Evolutionary conservation across 106 monocot species (phyloP), one percentile per base, ranked within the genome.

Genomic region (Dendrobium huoshanense): DNA sequence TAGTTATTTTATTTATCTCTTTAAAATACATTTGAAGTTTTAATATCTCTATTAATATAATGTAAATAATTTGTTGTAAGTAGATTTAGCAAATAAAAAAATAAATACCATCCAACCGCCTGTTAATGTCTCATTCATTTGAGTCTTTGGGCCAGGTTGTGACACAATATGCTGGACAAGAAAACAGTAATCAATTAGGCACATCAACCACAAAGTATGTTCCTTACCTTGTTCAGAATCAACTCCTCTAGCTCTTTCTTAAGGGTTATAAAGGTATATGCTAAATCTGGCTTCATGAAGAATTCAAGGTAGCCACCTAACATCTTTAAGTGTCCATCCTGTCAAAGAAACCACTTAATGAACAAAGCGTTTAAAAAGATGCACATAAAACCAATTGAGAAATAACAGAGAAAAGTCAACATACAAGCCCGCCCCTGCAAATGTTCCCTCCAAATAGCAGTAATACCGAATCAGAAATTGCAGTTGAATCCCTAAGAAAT

Each of bases 291-390:
- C 29, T 83, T 90, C 99, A 99, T 99, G 83, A 99, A 99, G 72
- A 99, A 99, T 41, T 99, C 99, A 79, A 99, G 73, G 80, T 99
- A 99, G 76, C 99, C 99, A 19, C 91, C 99, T 44, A 99, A 82
- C 99, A 99, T 99, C 80, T 99, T 99, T 77, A 99, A 85, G 72
- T 99, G 99, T 40, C 99, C 99, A 85, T 95, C 93, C 99, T 99
- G 85, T 55, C 24, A 75, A 80, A 77, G 5, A 77, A 79, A 78
- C 13, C 73, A 77, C 18, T 4, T 19, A 67, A 56, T 13, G 51
- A 58, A 55, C 67, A 51, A 81, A 70, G 40, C 49, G 5, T 76
- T 76, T 11, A 9, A 76, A 49, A 48, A 76, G 25, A 24, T 17
- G 20, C 5, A 9, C 22, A 49, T 11, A 47, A 76, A 76, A 51